These are phyloP conservation scores for Sugiyamaella mastotermitis DNA, from an alignment of 805 yeast species.

Conservation along the genomic window DNA sequence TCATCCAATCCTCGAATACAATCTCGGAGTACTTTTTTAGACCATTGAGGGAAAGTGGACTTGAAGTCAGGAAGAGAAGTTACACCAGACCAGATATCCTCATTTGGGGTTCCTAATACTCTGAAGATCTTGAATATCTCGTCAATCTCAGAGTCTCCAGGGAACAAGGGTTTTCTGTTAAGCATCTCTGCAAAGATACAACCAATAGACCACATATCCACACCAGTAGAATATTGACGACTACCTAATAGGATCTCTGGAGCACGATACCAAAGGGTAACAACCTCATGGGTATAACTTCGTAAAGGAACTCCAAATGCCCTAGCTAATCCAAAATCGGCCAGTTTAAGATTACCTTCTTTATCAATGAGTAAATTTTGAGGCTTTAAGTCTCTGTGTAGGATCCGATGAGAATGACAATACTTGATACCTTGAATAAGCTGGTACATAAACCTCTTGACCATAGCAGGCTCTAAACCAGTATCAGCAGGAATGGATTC, in stretches of 20 bases:
- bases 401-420: slow-evolving; percentile 86
- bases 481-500: slow-evolving; percentile 88
- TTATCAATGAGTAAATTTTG: slow-evolving; percentile 76
- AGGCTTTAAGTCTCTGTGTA: slow-evolving; percentile 89
- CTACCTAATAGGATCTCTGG: slow-evolving; percentile 76
- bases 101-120: slow-evolving; percentile 84
- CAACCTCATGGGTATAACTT: slow-evolving; percentile 53
- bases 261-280: slow-evolving; percentile 93
- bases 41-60: slow-evolving; percentile 89
- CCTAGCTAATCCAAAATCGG: slow-evolving; percentile 92
- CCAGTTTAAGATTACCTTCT: slow-evolving; percentile 75
- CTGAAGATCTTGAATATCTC: slow-evolving; percentile 66
- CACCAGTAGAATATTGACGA: slow-evolving; percentile 20
- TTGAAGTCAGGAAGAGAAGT: slow-evolving; percentile 89
- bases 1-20: slow-evolving; percentile 74
- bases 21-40: slow-evolving; percentile 58
- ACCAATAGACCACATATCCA: slow-evolving; percentile 93
- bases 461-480: slow-evolving; percentile 84
- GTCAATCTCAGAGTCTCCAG: slow-evolving; percentile 64
- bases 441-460: slow-evolving; percentile 74
- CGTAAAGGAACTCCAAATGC: slow-evolving; percentile 8
- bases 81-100: slow-evolving; percentile 92
- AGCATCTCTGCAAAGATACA: slow-evolving; percentile 84
- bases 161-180: slow-evolving; percentile 72
- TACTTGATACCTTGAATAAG: slow-evolving; percentile 80